Conservation (phyloP, 352 stramenopile genomes). For the Globisporangium nodosum region DNA sequence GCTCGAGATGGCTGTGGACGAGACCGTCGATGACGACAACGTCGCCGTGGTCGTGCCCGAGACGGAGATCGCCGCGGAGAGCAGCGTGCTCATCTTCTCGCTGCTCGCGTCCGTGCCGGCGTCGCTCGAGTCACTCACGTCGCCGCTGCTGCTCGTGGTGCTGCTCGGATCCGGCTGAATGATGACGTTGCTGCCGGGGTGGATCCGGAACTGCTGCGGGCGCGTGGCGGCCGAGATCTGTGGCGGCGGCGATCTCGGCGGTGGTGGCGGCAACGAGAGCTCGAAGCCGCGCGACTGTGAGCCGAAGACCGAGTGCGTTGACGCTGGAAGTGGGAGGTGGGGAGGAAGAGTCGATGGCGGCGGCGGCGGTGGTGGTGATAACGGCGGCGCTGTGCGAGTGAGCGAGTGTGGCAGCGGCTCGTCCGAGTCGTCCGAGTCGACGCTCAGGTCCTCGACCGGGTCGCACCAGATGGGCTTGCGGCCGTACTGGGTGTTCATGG, state of each 20-base stretch:
- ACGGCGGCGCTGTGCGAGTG: background rate
- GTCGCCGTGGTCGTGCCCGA: background rate
- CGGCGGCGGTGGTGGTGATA: background rate
- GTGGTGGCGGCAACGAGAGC: conserved; percentile 4
- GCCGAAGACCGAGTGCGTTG: background rate
- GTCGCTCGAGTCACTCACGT: conserved; percentile 34
- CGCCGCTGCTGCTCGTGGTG: conserved; percentile 13
- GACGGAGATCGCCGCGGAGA: conserved; percentile 3
- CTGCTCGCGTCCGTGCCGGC: conserved; percentile 18
- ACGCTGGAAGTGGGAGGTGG: background rate
- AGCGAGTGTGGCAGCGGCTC: background rate
- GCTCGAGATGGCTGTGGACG: conserved; percentile 1
- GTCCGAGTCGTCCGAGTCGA: conserved; percentile 13
- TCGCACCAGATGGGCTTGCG: conserved; percentile 16
- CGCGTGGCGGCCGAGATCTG: background rate
- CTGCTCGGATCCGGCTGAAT: conserved; percentile 13
- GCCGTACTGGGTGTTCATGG: conserved; percentile 10
- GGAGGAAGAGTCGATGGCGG: background rate
- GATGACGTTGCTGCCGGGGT: conserved; percentile 12
- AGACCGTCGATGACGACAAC: conserved; percentile 8
- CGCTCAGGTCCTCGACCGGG: conserved; percentile 13
- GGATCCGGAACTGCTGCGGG: conserved; percentile 12
- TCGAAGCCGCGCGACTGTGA: conserved; percentile 1
- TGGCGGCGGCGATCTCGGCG: conserved; percentile 3
- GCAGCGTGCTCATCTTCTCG: conserved; percentile 8